These are phyloP conservation scores for Tothia fuscella DNA, from an alignment of 2,329 filamentous ascomycete species.

Conservation along the genomic window DNA sequence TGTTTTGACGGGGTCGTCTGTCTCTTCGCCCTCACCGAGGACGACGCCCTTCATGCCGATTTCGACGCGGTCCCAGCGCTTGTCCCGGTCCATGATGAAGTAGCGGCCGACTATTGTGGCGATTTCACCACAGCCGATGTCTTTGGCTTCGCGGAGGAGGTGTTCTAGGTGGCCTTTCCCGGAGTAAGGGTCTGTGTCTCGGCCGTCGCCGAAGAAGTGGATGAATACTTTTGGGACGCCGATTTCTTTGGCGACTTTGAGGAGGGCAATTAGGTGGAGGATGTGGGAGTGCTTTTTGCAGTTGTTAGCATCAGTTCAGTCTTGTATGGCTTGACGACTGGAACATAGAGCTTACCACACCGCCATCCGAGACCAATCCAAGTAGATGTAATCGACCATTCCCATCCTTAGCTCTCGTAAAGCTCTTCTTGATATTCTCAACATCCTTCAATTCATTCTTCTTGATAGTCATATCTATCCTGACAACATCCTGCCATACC, in stretches of 20 bases:
- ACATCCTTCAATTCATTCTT: conserved; percentile 67
- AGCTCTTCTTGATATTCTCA: conserved; percentile 63
- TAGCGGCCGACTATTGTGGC: conserved; percentile 91
- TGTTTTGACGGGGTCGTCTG: conserved; percentile 71
- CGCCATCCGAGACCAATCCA: conserved; percentile 87
- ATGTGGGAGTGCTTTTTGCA: conserved; percentile 89
- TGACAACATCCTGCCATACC: conserved; percentile 93
- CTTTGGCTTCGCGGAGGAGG: conserved; percentile 66
- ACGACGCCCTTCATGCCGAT: conserved; percentile 79
- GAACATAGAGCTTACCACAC: conserved; percentile 49
- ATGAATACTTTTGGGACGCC: conserved; percentile 87
- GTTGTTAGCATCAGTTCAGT: not conserved
- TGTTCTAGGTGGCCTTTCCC: conserved; percentile 78
- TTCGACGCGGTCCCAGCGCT: conserved; percentile 95
- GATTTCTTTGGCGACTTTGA: conserved; percentile 81
- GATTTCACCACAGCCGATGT: conserved; percentile 76
- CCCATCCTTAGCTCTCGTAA: conserved; percentile 69
- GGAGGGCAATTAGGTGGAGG: conserved; percentile 75
- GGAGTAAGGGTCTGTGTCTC: conserved; percentile 96
- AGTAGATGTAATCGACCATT: conserved; percentile 88
- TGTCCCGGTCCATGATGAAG: conserved; percentile 99
- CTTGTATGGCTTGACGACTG: not conserved
- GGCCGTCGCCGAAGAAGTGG: conserved; percentile 97
- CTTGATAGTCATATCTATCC: conserved; percentile 89
- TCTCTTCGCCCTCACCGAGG: conserved; percentile 74